Evolutionary conservation across 1,284 basidiomycete species (phyloP).

Genomic region (Peniophora sp.): DNA sequence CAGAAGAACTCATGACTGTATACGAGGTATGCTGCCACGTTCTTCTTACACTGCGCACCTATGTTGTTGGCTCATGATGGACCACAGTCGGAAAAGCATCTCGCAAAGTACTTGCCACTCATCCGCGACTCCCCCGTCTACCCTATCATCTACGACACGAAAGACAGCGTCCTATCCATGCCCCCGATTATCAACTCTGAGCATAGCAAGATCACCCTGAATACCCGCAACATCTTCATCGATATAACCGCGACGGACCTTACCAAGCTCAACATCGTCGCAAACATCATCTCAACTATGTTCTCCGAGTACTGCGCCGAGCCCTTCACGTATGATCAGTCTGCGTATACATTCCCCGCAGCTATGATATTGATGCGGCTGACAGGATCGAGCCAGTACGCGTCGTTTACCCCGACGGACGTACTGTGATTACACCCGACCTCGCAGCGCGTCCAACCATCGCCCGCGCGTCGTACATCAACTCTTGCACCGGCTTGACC

Average conservation of each 20-base stretch:
- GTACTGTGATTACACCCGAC: constrained; percentile 73
- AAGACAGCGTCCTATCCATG: constrained; percentile 88
- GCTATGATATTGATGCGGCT: background rate
- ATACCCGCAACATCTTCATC: constrained; percentile 93
- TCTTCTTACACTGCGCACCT: no score
- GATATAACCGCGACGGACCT: constrained; percentile 98
- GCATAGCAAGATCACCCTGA: constrained; percentile 93
- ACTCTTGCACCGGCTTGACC: constrained; percentile 86
- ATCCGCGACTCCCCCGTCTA: constrained; percentile 94
- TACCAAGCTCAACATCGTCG: constrained; percentile 92
- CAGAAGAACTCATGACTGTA: constrained; percentile 80
- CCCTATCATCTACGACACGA: constrained; percentile 93
- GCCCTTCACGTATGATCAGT: constrained; percentile 71
- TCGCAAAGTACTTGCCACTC: constrained; percentile 85
- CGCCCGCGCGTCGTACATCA: constrained; percentile 89
- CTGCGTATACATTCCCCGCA: background rate
- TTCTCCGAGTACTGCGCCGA: constrained; percentile 94
- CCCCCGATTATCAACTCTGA: constrained; percentile 98
- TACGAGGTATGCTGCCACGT: constrained; percentile 62
- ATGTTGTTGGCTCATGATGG: constrained; percentile 2
- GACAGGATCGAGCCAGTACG: constrained; percentile 87
- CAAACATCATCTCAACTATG: constrained; percentile 93
- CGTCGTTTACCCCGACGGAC: constrained; percentile 74
- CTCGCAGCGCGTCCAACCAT: constrained; percentile 64
- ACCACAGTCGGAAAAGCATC: constrained; percentile 83